Percentiles rank a stretch among this genome's conserved stretches.
phyloP scores from a whole-genome alignment of 2,329 filamentous ascomycete species.

The Scedosporium apiospermum region DNA sequence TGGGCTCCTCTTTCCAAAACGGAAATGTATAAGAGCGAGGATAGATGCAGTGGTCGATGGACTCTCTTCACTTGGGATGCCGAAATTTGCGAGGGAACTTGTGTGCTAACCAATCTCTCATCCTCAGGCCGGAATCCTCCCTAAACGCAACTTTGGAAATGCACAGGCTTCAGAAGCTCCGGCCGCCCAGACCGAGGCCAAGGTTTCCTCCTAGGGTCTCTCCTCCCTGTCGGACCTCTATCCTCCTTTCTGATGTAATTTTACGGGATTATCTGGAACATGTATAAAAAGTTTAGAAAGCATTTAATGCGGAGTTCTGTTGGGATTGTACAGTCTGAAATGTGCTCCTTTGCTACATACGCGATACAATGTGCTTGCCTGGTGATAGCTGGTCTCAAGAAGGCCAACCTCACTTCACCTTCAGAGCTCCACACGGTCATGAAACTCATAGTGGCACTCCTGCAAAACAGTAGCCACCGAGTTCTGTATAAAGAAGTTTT shows the following conservation, averaged over 20 bases:
- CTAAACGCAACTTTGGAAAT: conserved; percentile 1
- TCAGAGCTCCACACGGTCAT: too few relatives aligned
- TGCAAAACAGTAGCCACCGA: too few relatives aligned
- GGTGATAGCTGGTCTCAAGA: too few relatives aligned
- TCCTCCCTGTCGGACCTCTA: background rate
- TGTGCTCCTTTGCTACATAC: background rate
- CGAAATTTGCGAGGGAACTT: background rate
- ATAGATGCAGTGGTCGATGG: background rate
- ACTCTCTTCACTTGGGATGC: background rate
- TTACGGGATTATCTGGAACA: background rate
- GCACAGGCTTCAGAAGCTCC: background rate
- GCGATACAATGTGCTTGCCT: background rate
- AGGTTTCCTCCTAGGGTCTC: background rate
- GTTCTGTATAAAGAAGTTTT: too few relatives aligned
- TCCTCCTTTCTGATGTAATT: background rate
- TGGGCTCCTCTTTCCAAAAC: too few relatives aligned
- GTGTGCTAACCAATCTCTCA: background rate
- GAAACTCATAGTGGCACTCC: too few relatives aligned
- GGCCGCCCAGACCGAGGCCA: background rate
- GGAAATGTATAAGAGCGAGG: background rate
- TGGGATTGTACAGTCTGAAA: background rate
- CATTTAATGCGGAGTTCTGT: conserved; percentile 4
- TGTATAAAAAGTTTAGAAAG: background rate
- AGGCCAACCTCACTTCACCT: too few relatives aligned
- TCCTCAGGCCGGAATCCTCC: conserved; percentile 2